Base-by-base conservation (phyloP, 495 filamentous ascomycete genomes). In the Penicillium argentinense region DNA sequence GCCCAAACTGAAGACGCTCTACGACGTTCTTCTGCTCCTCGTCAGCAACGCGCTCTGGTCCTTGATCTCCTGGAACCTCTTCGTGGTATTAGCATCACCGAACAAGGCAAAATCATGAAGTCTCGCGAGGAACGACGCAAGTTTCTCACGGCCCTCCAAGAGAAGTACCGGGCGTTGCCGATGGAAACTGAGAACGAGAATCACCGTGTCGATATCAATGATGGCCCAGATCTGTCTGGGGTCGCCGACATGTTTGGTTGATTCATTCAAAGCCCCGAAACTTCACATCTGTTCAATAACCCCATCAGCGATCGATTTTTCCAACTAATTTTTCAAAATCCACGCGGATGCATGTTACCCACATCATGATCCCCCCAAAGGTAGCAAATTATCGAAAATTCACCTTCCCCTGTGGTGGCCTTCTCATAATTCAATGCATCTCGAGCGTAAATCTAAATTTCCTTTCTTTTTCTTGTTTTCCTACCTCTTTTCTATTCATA, bases 31-130 rank as follows among this genome's bases (percentile, higher is more conserved):
- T 88, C 60, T 24, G 78, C 82, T 53, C 75, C 82, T 16, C 75
- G 91, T 8, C 83, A 88, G 53, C 89, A 95, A 63, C 77, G 95
- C 23, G 88, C 86, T 1, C 63, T 95, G 13, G 82, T 97, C 28
- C 69, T 97, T n/a, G 89, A 95, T 44, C 73, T 99, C 6, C 72
- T 99, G 11, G 84, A 91, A 48, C 84, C 88, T 28, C 67, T 97
- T 11, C 82, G 95, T 38, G 91, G 93, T 3, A 82, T 96, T 3
- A 91, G 89, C 51, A 87, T 99, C 43, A 86, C 89, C 14, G 93
- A 97, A 66, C 86, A 91, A 72, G 93, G 93, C 27, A 92, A 89
- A 66, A 79, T 97, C 12, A 52, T 75, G 28, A 66, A 70, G 30
- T 70, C 75, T 3, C 65, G 72, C 21, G 67, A 74, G 54, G 75